Conservation (phyloP, 140 eudicot genomes). For the Ambrosia hybrid region DNA sequence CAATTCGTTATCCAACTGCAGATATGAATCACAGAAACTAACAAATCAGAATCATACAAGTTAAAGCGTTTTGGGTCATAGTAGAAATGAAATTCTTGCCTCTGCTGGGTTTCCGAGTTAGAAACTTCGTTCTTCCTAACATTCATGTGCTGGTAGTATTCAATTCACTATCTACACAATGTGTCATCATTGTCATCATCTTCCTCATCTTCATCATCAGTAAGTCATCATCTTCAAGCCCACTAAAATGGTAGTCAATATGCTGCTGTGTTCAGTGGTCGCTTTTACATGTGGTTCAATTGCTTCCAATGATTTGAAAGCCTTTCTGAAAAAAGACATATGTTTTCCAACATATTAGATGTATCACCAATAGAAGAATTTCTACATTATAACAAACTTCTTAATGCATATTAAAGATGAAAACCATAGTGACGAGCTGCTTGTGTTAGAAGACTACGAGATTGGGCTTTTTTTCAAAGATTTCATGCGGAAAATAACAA, state of each 20-base stretch:
- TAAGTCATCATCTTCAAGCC: conserved; percentile 71
- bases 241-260: conserved; percentile 77
- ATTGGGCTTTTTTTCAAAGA: conserved; percentile 83
- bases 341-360: conserved; percentile 45
- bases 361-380: conserved; percentile 3
- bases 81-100: conserved; percentile 40
- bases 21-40: background rate
- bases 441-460: conserved; percentile 89
- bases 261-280: conserved; percentile 66
- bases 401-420: conserved; percentile 8
- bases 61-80: conserved; percentile 11
- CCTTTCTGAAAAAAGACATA: conserved; percentile 71
- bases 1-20: conserved; percentile 52
- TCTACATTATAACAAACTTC: background rate
- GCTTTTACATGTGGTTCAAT: conserved; percentile 77
- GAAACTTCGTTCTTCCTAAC: conserved; percentile 40
- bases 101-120: conserved; percentile 50
- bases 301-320: conserved; percentile 68
- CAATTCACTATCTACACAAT: conserved; percentile 50
- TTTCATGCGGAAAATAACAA: conserved; percentile 77
- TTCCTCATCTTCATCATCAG: conserved; percentile 48
- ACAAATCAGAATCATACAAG: background rate
- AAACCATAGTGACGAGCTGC: conserved; percentile 93
- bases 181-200: conserved; percentile 45
- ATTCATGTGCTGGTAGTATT: conserved; percentile 45